phyloP scores from a whole-genome alignment of 208 protist genomes.

The Zelonia costaricensis region DNA sequence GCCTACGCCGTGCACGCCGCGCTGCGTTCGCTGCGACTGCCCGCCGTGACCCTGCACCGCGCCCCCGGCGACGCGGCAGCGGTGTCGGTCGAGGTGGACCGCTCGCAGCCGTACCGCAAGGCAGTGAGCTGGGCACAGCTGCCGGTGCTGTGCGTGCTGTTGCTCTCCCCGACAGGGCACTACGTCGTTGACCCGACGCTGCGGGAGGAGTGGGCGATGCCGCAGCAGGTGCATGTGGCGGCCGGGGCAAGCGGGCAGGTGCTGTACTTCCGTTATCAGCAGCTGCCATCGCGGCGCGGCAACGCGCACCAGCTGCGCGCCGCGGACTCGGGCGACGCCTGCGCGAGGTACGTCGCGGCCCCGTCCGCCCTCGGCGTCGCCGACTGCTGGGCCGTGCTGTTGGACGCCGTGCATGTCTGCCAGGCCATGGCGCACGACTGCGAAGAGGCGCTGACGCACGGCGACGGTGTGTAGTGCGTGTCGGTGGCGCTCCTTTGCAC shows the following conservation, averaged over 20 bases:
- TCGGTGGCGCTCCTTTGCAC: no score
- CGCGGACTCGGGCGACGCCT: conserved; percentile 7
- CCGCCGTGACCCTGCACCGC: conserved; percentile 63
- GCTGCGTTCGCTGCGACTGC: conserved; percentile 54
- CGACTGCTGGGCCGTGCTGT: conserved; percentile 47
- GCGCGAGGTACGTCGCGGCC: conserved; percentile 12
- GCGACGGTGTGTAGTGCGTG: background rate
- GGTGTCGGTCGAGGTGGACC: conserved; percentile 78
- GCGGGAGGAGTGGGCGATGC: conserved; percentile 77
- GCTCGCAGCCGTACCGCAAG: conserved; percentile 46
- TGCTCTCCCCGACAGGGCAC: conserved; percentile 72
- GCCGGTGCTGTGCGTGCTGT: conserved; percentile 58
- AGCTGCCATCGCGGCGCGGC: conserved; percentile 72
- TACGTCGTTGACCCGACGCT: conserved; percentile 75
- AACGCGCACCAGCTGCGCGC: conserved; percentile 39
- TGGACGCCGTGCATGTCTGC: conserved; percentile 49
- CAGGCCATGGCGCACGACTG: conserved; percentile 77
- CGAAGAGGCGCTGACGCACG: conserved; percentile 34
- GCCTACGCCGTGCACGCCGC: conserved; percentile 69
- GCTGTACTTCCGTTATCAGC: conserved; percentile 57
- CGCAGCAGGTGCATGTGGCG: conserved; percentile 76
- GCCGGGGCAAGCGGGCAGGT: conserved; percentile 54
- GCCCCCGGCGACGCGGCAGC: conserved; percentile 37
- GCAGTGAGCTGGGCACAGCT: conserved; percentile 61
- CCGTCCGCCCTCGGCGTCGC: conserved; percentile 15